Evolutionary conservation across 768 basidiomycete genomes (phyloP), one percentile per base, ranked within the genome.

Genomic region (Sarcomyxa edulis): DNA sequence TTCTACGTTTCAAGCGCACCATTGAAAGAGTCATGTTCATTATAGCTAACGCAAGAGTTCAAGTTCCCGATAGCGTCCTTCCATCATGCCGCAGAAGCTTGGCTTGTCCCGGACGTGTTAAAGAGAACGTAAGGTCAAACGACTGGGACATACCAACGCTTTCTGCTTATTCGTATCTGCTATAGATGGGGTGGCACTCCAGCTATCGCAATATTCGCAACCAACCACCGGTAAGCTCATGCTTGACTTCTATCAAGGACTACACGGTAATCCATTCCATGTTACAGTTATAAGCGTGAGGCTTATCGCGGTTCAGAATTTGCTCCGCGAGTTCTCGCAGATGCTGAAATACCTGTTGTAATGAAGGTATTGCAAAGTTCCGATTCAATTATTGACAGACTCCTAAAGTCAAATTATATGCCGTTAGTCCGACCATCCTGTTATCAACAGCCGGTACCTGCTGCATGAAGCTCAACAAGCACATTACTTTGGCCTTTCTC

Each of bases 81-180:
- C 53, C 89, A 93, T 51, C 84, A 89, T 52, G 93, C 91, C 6
- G 81, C 89, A 39, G 91, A 95, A 56, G 78, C 90, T 1, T 96
- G 89, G 61, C 72, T 96, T n/a, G 84, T 93, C 16, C 88, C 92
- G 1, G 77, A 78, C 16, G 61, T 84, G 4, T 62, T 97, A 44
- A 94, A 91, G 59, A 65, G 74, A 56, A 77, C 82, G 44, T 93
- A 71, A 49, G 76, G 27, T 50, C 14, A 27, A 42, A n/a, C n/a
- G n/a, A n/a, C n/a, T n/a, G n/a, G n/a, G n/a, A n/a, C n/a, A n/a
- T 7, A 7, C 34, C 29, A 19, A 7, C 28, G 12, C 33, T 14
- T 36, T 33, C 19, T 8, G 28, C 8, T 33, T 19, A 38, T 34
- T 20, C 26, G 28, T 32, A 15, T 26, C 15, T 24, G 9, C 22